Conservation (phyloP, 2,329 filamentous ascomycete species). For the Sporothrix schenckii region DNA sequence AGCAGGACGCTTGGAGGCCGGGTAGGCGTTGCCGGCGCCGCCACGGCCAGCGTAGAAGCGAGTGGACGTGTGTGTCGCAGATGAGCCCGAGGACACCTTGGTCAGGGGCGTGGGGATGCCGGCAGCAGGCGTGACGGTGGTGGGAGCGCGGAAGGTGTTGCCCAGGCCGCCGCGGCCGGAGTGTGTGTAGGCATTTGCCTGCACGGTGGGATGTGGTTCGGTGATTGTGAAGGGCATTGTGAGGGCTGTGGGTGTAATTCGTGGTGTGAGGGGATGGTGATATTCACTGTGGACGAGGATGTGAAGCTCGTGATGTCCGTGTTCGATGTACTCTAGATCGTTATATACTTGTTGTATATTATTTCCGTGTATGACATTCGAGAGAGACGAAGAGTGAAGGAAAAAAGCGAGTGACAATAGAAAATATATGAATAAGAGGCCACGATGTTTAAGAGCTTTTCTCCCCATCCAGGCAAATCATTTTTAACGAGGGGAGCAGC, state of each 20-base stretch:
- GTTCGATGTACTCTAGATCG: not conserved
- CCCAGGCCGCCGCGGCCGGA: conserved; percentile 60
- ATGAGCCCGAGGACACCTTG: conserved; percentile 47
- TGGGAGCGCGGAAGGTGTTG: conserved; percentile 55
- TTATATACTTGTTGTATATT: conserved; percentile 6
- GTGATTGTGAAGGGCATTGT: conserved; percentile 53
- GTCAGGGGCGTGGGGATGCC: conserved; percentile 55
- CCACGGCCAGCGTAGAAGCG: conserved; percentile 69
- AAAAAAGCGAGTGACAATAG: not conserved
- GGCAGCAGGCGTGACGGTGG: conserved; percentile 52
- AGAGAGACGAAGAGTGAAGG: conserved; percentile 15
- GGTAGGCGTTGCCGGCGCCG: conserved; percentile 66
- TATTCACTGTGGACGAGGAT: not conserved
- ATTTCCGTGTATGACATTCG: conserved; percentile 9
- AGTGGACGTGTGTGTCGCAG: conserved; percentile 46
- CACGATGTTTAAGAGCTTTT: not conserved
- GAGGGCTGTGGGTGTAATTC: conserved; percentile 13
- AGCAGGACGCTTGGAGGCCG: conserved; percentile 56
- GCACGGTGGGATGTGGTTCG: conserved; percentile 54
- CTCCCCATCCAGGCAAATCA: not conserved
- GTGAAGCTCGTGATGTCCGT: not conserved
- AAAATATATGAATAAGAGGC: conserved; percentile 15
- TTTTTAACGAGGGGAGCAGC: conserved; percentile 7
- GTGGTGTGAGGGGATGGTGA: not conserved
- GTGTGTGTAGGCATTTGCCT: conserved; percentile 53